Conservation (phyloP, 75 land plant genomes). For the Chamaecyparis obtusa region DNA sequence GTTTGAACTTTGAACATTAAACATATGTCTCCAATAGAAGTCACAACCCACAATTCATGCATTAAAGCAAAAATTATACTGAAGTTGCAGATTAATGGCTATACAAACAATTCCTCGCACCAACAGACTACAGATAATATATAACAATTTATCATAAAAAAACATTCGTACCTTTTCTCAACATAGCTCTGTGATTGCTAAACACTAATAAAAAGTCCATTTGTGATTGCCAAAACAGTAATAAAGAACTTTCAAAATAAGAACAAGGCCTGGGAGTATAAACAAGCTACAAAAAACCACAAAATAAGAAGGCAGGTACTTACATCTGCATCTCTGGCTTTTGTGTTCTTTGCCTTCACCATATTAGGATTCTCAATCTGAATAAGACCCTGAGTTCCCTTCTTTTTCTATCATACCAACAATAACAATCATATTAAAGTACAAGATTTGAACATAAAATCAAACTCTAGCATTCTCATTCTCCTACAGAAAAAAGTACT, state of each 20-base stretch:
- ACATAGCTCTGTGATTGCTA: not conserved
- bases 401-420: constrained; percentile 52
- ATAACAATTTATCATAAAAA: not conserved
- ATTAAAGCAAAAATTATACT: not conserved
- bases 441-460: not conserved
- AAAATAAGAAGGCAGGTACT: constrained; percentile 18
- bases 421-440: not conserved
- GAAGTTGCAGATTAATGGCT: not conserved
- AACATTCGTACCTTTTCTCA: not conserved
- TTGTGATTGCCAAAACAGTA: not conserved
- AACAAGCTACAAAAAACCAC: not conserved
- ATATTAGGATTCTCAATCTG: constrained; percentile 91
- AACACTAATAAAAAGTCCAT: not conserved
- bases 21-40: not conserved
- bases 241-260: not conserved
- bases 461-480: not conserved
- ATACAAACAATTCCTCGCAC: not conserved
- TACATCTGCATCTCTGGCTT: constrained; percentile 89
- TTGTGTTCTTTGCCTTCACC: constrained; percentile 68
- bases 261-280: not conserved
- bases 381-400: constrained; percentile 85
- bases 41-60: not conserved
- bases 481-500: not conserved
- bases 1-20: not conserved
- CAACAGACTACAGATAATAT: not conserved